A percentile compares a stretch with the other conserved stretches of the same genome.
Conservation (phyloP, 345 rosid genomes). For the Salix purpurea region DNA sequence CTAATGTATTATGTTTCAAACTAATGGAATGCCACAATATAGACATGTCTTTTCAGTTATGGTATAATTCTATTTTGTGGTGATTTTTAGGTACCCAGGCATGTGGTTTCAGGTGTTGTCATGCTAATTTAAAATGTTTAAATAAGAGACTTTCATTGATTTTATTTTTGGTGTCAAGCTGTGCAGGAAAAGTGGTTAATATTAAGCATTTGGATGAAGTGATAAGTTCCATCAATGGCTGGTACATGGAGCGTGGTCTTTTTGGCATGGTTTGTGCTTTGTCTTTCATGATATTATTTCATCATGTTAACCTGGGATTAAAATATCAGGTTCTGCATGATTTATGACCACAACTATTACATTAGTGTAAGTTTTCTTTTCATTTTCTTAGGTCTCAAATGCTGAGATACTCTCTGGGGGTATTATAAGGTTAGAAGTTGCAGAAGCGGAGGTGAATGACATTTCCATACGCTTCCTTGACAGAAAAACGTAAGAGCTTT, state of each 20-base stretch:
- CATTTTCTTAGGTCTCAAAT: conserved; percentile 60
- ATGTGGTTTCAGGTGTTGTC: background rate
- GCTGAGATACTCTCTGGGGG: conserved; percentile 94
- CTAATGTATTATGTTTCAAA: no score
- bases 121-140: conserved; percentile 13
- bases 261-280: conserved; percentile 71
- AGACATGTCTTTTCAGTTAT: background rate
- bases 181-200: conserved; percentile 93
- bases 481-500: conserved; percentile 72
- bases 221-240: conserved; percentile 79
- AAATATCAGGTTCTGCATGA: background rate
- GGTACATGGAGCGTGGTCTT: conserved; percentile 94
- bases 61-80: background rate
- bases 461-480: conserved; percentile 82
- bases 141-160: conserved; percentile 33
- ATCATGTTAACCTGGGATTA: background rate
- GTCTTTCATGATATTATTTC: conserved; percentile 1
- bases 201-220: conserved; percentile 81
- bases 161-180: conserved; percentile 62
- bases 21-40: background rate
- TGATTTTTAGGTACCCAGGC: background rate
- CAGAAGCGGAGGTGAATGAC: conserved; percentile 91
- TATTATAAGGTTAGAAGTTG: conserved; percentile 74
- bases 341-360: background rate
- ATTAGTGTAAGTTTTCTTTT: background rate